Evolutionary conservation across 208 protist species (phyloP), one percentile per base, ranked within the genome.

Genomic region (Acanthamoeba royreba): DNA sequence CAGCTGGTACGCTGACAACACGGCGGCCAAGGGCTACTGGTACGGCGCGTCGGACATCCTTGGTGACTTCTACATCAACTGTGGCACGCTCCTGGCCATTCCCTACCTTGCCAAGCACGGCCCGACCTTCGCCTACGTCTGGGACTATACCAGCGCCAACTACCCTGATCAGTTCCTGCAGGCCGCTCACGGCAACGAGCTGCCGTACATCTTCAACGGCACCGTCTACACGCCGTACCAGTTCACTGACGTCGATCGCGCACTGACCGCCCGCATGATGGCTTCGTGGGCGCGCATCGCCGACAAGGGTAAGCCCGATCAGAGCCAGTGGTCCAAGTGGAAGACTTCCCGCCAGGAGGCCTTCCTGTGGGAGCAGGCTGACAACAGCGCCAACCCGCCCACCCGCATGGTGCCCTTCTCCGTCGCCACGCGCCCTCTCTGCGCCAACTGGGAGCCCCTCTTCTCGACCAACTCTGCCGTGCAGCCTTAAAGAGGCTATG

Each of bases 211-310:
- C 1, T 94, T 94, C 35, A 58, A 52, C 25, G 52, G 66, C 47
- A 9, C 47, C 1, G 55, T 94, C 22, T 69, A 69, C 58, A 69
- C 58, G 19, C 33, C 58, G 11, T 94, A 77, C 46, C 0, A 0
- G 33, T 87, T 92, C 17, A 13, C 25, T 19, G 0, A 25, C 0
- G 8, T n/a, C 7, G 93, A 94, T 40, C 0, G 31, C 15, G 1
- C 58, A 0, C 31, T 94, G 31, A 8, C 85, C 9, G 3, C 45
- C n/a, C 43, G 93, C 53, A 94, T 94, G 93, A 43, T 38, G 9
- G 17, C 43, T n/a, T 46, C 93, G 31, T 94, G 93, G 93, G 53
- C 46, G 22, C 53, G 92, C 45, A 93, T 88, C 15, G 93, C 93
- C n/a, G 61, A 55, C 17, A 46, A 77, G 69, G 58, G 46, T 40